Conservation (phyloP, 257 asterid genomes). For the Mitragyna speciosa region DNA sequence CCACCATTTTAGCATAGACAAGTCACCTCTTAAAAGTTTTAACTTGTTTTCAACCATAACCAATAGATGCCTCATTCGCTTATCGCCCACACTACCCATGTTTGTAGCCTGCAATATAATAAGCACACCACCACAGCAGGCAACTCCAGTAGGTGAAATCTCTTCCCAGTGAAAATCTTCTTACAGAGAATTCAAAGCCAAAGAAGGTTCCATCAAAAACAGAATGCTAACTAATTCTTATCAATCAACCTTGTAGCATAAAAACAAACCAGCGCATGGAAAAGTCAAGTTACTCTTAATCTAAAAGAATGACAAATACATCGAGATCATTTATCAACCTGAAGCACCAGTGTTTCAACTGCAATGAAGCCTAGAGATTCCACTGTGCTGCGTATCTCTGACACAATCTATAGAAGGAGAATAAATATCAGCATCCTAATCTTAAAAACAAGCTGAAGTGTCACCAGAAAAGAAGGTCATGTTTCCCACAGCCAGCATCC, state of each 20-base stretch:
- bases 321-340: slow-evolving; percentile 51
- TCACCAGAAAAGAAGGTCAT: slow-evolving; percentile 1
- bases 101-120: neutral
- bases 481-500: neutral
- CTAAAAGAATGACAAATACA: neutral
- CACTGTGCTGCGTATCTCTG: slow-evolving; percentile 91
- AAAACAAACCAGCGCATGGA: neutral
- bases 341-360: slow-evolving; percentile 99
- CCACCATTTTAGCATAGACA: neutral
- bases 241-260: neutral
- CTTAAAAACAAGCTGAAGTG: neutral
- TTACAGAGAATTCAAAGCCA: neutral
- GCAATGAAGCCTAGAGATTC: slow-evolving; percentile 92
- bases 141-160: too few species aligned
- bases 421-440: slow-evolving; percentile 33
- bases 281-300: neutral
- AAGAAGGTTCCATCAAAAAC: neutral
- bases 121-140: neutral
- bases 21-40: neutral
- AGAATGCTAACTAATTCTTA: neutral
- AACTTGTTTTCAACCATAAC: neutral
- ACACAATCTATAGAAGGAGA: slow-evolving; percentile 71
- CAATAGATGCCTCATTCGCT: neutral
- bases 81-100: neutral
- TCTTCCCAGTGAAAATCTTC: neutral